Evolutionary conservation across 352 stramenopile genomes (phyloP).

Genomic region (Halophytophthora polymorphica): DNA sequence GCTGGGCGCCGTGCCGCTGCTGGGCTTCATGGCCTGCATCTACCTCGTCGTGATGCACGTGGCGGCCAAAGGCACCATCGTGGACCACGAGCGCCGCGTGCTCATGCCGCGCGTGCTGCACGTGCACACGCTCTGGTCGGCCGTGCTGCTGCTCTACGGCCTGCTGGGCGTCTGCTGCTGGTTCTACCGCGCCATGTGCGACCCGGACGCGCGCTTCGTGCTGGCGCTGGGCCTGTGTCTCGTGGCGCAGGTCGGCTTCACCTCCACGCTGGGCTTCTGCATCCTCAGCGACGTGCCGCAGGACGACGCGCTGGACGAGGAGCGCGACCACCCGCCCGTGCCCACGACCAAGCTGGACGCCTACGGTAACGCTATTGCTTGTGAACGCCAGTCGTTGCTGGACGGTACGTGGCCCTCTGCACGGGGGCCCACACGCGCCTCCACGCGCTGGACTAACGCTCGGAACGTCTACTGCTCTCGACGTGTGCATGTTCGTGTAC

Average conservation of each 20-base stretch:
- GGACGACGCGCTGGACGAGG: conserved; percentile 28
- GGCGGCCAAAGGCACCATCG: conserved; percentile 79
- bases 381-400: conserved; percentile 75
- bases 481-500: too few relatives aligned
- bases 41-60: conserved; percentile 87
- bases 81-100: conserved; percentile 83
- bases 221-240: conserved; percentile 65
- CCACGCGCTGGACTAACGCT: background rate
- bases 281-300: conserved; percentile 45
- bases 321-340: conserved; percentile 18
- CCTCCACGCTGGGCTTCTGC: conserved; percentile 64
- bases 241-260: conserved; percentile 72
- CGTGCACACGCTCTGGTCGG: conserved; percentile 72
- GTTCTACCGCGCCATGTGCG: conserved; percentile 70
- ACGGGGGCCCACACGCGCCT: background rate
- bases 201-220: conserved; percentile 71
- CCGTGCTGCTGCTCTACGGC: conserved; percentile 62
- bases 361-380: conserved; percentile 69
- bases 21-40: conserved; percentile 81
- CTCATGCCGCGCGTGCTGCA: conserved; percentile 82
- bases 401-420: conserved; percentile 46
- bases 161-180: conserved; percentile 57
- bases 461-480: too few relatives aligned
- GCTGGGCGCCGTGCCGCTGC: conserved; percentile 53
- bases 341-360: conserved; percentile 27